Percentiles rank a stretch among this genome's conserved stretches.
Evolutionary conservation across 345 rosid species (phyloP).

Genomic region (Reutealis trisperma): DNA sequence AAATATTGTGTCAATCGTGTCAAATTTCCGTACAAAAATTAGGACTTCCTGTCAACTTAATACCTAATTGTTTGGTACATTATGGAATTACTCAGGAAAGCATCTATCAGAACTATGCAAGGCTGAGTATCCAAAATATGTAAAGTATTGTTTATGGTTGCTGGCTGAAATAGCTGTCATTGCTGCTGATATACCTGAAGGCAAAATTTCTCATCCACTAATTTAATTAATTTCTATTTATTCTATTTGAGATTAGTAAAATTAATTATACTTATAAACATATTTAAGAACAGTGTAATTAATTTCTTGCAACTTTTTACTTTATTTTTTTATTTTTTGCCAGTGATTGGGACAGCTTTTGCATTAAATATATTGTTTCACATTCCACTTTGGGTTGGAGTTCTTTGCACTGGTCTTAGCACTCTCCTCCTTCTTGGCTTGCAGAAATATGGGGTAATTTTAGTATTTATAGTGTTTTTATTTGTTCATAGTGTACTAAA

Average conservation of each 20-base stretch:
- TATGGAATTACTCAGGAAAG: constrained; percentile 40
- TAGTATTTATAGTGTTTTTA: neutral
- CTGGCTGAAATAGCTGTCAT: constrained; percentile 67
- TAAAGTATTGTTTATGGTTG: constrained; percentile 61
- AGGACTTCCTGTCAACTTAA: no score
- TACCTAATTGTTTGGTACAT: no score
- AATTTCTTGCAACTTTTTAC: no score
- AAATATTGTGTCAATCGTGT: no score
- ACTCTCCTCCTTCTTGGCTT: constrained; percentile 64
- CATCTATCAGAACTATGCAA: constrained; percentile 69
- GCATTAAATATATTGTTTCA: constrained; percentile 53
- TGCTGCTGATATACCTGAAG: constrained; percentile 84
- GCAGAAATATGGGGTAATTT: constrained; percentile 60
- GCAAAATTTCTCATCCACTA: constrained; percentile 12
- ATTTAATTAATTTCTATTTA: no score
- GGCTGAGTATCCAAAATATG: constrained; percentile 57
- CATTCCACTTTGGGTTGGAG: constrained; percentile 60
- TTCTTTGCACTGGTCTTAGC: constrained; percentile 54
- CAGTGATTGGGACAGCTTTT: constrained; percentile 72
- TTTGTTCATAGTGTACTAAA: no score
- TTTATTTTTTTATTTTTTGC: neutral
- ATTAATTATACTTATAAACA: no score
- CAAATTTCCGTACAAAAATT: no score
- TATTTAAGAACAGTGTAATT: no score
- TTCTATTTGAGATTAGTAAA: neutral